Evolutionary conservation across 495 filamentous ascomycete species (phyloP).

Genomic region (Daldinia grandis): DNA sequence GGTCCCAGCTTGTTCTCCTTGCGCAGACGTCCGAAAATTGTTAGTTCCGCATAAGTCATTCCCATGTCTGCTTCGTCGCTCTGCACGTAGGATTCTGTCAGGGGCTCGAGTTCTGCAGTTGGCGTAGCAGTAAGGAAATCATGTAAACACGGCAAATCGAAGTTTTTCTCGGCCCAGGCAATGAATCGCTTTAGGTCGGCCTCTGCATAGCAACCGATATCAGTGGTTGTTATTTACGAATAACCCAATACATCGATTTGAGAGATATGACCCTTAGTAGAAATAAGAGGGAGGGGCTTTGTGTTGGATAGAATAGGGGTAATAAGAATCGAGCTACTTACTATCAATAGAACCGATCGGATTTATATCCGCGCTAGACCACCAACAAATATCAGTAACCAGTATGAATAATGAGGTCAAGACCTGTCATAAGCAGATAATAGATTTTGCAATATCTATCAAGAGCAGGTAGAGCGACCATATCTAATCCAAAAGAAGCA

Average conservation of each 20-base stretch:
- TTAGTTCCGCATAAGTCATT: constrained; percentile 65
- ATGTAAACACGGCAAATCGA: constrained; percentile 74
- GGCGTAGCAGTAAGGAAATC: constrained; percentile 79
- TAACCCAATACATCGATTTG: background rate
- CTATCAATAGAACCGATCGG: constrained; percentile 79
- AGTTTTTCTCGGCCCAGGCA: constrained; percentile 66
- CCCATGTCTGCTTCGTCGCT: constrained; percentile 68
- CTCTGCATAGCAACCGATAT: constrained; percentile 2
- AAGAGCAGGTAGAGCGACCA: background rate
- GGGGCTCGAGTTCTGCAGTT: constrained; percentile 86
- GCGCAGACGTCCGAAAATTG: constrained; percentile 66
- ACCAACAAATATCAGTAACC: constrained; percentile 2
- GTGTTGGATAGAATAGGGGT: background rate
- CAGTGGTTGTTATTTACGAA: background rate
- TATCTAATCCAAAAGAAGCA: too few relatives aligned
- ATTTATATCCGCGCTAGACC: constrained; percentile 63
- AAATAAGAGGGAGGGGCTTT: background rate
- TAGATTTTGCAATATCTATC: background rate
- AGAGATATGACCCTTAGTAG: background rate
- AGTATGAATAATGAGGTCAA: background rate
- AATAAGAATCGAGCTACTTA: constrained; percentile 27
- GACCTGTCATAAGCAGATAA: background rate
- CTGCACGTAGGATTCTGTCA: constrained; percentile 72
- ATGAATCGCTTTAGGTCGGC: constrained; percentile 83
- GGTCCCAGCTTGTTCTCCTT: constrained; percentile 79